phyloP scores from a whole-genome alignment of 345 rosid genomes.

The Garcia nutans region DNA sequence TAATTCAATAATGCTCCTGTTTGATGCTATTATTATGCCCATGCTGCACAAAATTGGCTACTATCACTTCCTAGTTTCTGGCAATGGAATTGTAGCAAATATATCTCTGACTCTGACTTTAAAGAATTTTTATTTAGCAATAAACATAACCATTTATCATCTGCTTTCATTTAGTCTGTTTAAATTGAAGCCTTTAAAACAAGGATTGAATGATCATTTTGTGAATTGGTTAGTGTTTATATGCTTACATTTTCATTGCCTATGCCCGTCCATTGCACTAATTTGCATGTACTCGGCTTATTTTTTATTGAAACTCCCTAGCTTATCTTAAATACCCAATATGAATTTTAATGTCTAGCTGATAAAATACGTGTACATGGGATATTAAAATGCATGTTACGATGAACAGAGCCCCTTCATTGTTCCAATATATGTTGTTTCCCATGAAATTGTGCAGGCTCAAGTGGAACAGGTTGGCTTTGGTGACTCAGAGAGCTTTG shows the following conservation, averaged over 20 bases:
- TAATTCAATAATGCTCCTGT: neutral
- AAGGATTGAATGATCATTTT: neutral
- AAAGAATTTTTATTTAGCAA: neutral
- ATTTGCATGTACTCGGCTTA: neutral
- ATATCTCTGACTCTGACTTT: too few relatives aligned
- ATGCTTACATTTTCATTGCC: neutral
- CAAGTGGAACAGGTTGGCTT: constrained; percentile 42
- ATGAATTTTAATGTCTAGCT: neutral
- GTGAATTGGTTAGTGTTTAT: neutral
- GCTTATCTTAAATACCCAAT: neutral
- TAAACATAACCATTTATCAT: neutral
- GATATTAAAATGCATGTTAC: neutral
- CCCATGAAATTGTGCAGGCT: constrained; percentile 30
- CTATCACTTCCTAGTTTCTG: neutral
- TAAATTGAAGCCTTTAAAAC: neutral
- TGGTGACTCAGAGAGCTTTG: constrained; percentile 33
- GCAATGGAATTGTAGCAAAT: neutral
- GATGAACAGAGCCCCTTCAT: neutral
- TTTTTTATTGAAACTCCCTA: neutral
- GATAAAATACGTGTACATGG: neutral
- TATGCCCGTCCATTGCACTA: neutral
- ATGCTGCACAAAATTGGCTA: neutral
- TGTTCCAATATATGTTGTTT: neutral
- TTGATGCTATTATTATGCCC: neutral
- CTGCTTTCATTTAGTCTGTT: neutral